Evolutionary conservation across 1,284 basidiomycete species (phyloP), one percentile per base, ranked within the genome.

Genomic region (Pseudozyma flocculosa): DNA sequence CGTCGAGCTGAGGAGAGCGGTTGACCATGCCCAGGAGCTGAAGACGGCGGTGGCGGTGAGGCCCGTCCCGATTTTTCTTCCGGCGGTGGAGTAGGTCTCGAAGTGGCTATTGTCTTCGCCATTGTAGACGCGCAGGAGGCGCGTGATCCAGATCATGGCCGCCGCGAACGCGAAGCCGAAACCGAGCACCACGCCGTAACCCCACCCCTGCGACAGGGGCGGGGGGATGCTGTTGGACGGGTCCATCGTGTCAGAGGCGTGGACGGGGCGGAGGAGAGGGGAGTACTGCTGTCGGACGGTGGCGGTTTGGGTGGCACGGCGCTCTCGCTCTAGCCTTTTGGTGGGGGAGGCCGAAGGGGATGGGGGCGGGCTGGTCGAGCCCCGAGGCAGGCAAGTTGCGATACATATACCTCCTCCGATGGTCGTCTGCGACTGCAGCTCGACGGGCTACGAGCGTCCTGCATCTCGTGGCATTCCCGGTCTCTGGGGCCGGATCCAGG

Each of bases 181-280:
- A 15, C 77, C 76, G 23, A 77, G 54, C n/a, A 76, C 64, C 17
- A 75, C 70, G 38, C 75, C 75, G 45, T 74, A 78, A 10, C 76
- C 72, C 34, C 56, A 66, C 14, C 75, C 72, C 37, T 77, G 72
- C 22, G 47, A 52, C n/a, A 75, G 61, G 3, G 72, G 69, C 0
- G 64, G 60, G 10, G 50, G 48, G 42, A 67, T 67, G 8, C 54
- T 56, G 47, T 61, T 29, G 26, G 26, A 29, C 7, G 26, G 26
- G 11, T 29, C 26, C 26, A 29, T 29, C 7, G 11, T 39, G 3
- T 19, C 18, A 14, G 9, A 22, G 39, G 45, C 36, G 10, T 26
- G n/a, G n/a, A n/a, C n/a, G n/a, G n/a, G n/a, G n/a, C n/a, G n/a
- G n/a, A n/a, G n/a, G n/a, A n/a, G n/a, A n/a, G n/a, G n/a, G n/a